These are phyloP conservation scores for Lentinus tigrinus DNA, from an alignment of 768 basidiomycete genomes.

Conservation along the genomic window DNA sequence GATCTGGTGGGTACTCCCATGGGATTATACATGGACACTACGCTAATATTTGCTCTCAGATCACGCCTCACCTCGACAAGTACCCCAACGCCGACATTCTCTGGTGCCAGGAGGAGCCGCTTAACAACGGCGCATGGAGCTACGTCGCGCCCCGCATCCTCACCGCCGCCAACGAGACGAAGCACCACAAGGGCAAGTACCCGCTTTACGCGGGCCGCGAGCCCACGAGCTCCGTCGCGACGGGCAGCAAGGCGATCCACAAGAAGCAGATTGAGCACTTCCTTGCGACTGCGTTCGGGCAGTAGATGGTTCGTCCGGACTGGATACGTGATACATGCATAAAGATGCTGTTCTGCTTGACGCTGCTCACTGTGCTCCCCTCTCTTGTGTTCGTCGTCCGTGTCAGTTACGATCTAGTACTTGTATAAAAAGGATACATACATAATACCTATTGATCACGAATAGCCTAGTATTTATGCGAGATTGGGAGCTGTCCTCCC, in stretches of 20 bases:
- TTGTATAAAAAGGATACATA: not conserved
- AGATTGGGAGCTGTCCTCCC: too few relatives aligned
- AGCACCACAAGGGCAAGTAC: slow-evolving; percentile 89
- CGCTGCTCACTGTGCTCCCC: not conserved
- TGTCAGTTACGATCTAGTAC: not conserved
- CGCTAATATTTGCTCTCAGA: slow-evolving; percentile 37
- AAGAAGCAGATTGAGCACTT: slow-evolving; percentile 89
- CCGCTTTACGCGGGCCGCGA: slow-evolving; percentile 90
- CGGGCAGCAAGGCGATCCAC: slow-evolving; percentile 85
- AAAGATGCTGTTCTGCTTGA: not conserved
- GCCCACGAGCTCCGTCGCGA: slow-evolving; percentile 90
- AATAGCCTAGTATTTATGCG: not conserved
- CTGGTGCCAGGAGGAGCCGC: slow-evolving; percentile 97
- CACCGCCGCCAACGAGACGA: slow-evolving; percentile 88
- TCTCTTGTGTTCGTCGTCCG: not conserved
- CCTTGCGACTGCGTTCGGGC: slow-evolving; percentile 57
- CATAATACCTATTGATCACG: not conserved
- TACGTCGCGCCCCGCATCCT: slow-evolving; percentile 92
- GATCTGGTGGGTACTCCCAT: slow-evolving; percentile 62
- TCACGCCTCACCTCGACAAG: slow-evolving; percentile 92
- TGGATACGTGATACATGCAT: not conserved
- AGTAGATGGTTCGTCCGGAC: not conserved
- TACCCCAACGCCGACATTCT: slow-evolving; percentile 93
- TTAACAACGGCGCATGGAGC: slow-evolving; percentile 98
- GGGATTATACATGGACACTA: not conserved